Percentiles rank a stretch among this genome's conserved stretches.
Evolutionary conservation across 192 early-diverging fungal genomes (phyloP).

Genomic region (Spizellomyces punctatus): DNA sequence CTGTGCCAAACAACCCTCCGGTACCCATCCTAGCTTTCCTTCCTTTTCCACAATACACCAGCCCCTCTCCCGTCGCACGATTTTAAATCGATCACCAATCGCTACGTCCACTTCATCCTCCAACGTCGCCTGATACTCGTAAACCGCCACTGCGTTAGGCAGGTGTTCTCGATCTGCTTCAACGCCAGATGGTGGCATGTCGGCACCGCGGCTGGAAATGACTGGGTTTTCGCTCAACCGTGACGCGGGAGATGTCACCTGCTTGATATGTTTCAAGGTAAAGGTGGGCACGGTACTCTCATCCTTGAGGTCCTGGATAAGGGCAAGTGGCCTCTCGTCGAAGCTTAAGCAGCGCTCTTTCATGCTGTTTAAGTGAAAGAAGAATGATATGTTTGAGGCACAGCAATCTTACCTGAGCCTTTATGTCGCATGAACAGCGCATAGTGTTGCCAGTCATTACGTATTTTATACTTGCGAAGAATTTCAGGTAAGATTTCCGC

Average conservation of each 20-base stretch:
- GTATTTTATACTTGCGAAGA: slow-evolving; percentile 90
- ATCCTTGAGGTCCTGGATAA: slow-evolving; percentile 25
- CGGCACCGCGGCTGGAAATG: background rate
- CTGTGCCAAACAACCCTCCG: slow-evolving; percentile 54
- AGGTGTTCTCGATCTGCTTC: background rate
- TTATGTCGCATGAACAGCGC: slow-evolving; percentile 70
- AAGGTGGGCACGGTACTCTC: slow-evolving; percentile 65
- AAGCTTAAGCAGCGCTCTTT: slow-evolving; percentile 69
- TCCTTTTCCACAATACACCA: slow-evolving; percentile 65
- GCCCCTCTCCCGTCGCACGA: slow-evolving; percentile 50
- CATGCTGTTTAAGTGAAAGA: background rate
- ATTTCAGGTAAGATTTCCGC: slow-evolving; percentile 82
- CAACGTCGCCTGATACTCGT: slow-evolving; percentile 60
- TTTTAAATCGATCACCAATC: slow-evolving; percentile 65
- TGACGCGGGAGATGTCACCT: slow-evolving; percentile 21
- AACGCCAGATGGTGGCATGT: background rate
- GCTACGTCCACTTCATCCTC: slow-evolving; percentile 64
- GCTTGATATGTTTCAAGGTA: slow-evolving; percentile 62
- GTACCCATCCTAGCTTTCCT: slow-evolving; percentile 61
- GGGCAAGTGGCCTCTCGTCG: slow-evolving; percentile 74
- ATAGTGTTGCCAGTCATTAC: slow-evolving; percentile 84
- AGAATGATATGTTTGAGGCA: slow-evolving; percentile 1
- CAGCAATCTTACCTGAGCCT: slow-evolving; percentile 53
- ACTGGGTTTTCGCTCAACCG: background rate
- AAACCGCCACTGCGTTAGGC: slow-evolving; percentile 58